These are phyloP conservation scores for Ustilago lituana DNA, from an alignment of 1,284 basidiomycete species.

Conservation along the genomic window DNA sequence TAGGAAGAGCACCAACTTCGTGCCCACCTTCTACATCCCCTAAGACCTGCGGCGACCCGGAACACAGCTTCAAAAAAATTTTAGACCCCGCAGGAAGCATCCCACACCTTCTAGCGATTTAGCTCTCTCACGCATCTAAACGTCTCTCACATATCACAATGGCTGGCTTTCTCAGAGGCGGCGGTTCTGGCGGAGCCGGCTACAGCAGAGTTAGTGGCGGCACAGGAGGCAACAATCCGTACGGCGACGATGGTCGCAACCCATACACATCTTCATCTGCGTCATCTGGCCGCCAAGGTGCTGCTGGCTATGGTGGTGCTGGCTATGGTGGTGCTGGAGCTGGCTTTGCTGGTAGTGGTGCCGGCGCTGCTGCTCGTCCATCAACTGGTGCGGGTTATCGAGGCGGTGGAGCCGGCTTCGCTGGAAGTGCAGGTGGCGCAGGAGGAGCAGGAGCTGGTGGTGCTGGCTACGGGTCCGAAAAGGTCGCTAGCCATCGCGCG, in stretches of 20 bases:
- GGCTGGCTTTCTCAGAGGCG: constrained; percentile 52
- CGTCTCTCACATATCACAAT: constrained; percentile 9
- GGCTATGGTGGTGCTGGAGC: constrained; percentile 24
- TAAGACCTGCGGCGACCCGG: no score
- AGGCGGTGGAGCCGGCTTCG: constrained; percentile 30
- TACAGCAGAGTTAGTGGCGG: constrained; percentile 36
- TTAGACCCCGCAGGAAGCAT: no score
- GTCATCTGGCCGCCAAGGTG: constrained; percentile 19
- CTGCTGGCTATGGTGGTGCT: constrained; percentile 27
- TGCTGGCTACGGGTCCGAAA: constrained; percentile 35
- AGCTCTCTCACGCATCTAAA: no score
- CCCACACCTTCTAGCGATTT: no score
- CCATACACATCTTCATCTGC: constrained; percentile 26
- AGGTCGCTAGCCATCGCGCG: constrained; percentile 10
- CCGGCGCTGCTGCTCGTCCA: constrained; percentile 13
- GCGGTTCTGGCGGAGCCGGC: constrained; percentile 39
- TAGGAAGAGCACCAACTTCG: no score
- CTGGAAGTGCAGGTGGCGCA: constrained; percentile 27
- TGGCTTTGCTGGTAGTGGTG: constrained; percentile 18
- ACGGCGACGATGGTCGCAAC: constrained; percentile 30
- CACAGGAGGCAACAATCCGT: constrained; percentile 29
- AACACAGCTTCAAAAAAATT: no score
- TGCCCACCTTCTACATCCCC: no score
- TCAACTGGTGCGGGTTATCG: constrained; percentile 19
- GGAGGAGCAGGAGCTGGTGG: constrained; percentile 14